Percentiles rank a stretch among this genome's conserved stretches.
These are phyloP conservation scores for Hevea brasiliensis DNA, from an alignment of 345 rosid species.

Conservation along the genomic window DNA sequence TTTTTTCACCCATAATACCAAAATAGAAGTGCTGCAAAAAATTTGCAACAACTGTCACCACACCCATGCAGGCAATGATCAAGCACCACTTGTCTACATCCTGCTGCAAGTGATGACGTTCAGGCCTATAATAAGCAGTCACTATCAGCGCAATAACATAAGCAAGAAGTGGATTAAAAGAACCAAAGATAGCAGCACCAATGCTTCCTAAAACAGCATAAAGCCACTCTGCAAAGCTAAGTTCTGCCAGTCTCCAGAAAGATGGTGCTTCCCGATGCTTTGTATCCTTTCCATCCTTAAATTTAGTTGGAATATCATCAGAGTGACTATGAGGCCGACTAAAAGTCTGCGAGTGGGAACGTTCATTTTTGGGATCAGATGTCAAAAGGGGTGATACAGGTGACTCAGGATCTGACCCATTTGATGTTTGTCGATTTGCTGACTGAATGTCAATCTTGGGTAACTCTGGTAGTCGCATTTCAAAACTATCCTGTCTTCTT, in stretches of 20 bases:
- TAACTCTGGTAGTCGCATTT: slow-evolving; percentile 86
- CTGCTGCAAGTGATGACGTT: slow-evolving; percentile 47
- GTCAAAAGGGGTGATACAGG: slow-evolving; percentile 96
- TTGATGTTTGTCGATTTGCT: slow-evolving; percentile 56
- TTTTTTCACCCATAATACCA: slow-evolving; percentile 99
- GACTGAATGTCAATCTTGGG: slow-evolving; percentile 89
- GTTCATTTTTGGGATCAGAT: slow-evolving; percentile 90
- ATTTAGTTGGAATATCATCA: slow-evolving; percentile 58
- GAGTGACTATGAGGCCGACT: slow-evolving; percentile 87
- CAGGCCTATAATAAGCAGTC: slow-evolving; percentile 63
- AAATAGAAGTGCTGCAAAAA: slow-evolving; percentile 98
- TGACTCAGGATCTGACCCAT: slow-evolving; percentile 96
- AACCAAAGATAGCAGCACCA: slow-evolving; percentile 99
- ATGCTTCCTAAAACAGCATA: slow-evolving; percentile 96
- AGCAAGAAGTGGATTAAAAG: slow-evolving; percentile 97
- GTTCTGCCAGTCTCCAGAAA: slow-evolving; percentile 88
- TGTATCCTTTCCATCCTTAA: slow-evolving; percentile 49
- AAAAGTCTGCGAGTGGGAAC: slow-evolving; percentile 96
- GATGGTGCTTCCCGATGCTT: slow-evolving; percentile 68
- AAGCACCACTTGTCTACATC: slow-evolving; percentile 97
- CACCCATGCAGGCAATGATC: slow-evolving; percentile 97
- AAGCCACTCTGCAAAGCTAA: slow-evolving; percentile 97
- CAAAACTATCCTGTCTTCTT: slow-evolving; percentile 96
- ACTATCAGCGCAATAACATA: slow-evolving; percentile 84
- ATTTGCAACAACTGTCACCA: slow-evolving; percentile 95